Conservation (phyloP, 1,284 basidiomycete species). For the Cryptococcus sp. region DNA sequence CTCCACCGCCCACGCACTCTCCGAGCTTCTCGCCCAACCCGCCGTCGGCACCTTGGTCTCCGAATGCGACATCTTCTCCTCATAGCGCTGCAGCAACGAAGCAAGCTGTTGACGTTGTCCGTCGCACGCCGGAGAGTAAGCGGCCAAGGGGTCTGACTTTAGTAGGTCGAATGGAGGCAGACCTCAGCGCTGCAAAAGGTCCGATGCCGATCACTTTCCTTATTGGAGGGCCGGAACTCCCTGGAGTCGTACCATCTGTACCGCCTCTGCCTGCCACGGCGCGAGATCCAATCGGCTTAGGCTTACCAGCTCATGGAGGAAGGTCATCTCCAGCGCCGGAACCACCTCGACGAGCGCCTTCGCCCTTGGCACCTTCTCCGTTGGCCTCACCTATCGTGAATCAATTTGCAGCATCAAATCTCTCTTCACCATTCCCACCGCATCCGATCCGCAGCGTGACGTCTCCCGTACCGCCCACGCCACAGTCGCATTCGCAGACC, state of each 20-base stretch:
- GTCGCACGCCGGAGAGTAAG: constrained; percentile 24
- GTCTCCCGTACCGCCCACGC: constrained; percentile 16
- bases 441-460: constrained; percentile 25
- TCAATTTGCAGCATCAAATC: constrained; percentile 6
- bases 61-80: constrained; percentile 36
- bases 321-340: constrained; percentile 15
- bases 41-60: constrained; percentile 21
- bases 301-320: constrained; percentile 17
- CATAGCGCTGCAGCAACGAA: constrained; percentile 37
- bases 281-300: constrained; percentile 20
- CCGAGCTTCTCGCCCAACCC: constrained; percentile 16
- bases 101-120: constrained; percentile 33
- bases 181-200: constrained; percentile 33
- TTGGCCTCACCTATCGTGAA: constrained; percentile 2
- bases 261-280: constrained; percentile 9
- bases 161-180: constrained; percentile 42
- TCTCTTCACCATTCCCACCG: constrained; percentile 11
- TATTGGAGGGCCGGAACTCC: constrained; percentile 28
- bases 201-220: constrained; percentile 49
- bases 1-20: constrained; percentile 10
- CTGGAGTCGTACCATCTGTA: constrained; percentile 3
- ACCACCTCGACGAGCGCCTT: constrained; percentile 16
- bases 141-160: constrained; percentile 33
- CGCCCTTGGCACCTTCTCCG: constrained; percentile 21
- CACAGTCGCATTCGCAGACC: background rate